Conservation (phyloP, 148 eudicot genomes). For the Pouteria glomerata region DNA sequence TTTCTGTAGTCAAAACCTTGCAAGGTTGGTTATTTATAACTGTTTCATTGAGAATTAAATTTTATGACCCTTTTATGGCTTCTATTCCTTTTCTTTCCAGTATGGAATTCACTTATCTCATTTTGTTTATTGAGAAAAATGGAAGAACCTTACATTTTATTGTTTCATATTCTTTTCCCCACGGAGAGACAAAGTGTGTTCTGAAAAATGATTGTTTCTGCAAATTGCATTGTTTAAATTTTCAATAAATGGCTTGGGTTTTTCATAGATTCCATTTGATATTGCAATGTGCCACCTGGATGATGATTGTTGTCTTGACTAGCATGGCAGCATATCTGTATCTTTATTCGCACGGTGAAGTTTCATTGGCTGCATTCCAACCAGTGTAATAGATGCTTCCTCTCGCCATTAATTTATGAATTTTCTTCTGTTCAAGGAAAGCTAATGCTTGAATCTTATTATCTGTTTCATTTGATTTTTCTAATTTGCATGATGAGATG, state of each 20-base stretch:
- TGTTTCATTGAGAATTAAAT: neutral
- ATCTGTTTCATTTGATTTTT: neutral
- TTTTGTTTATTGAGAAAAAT: neutral
- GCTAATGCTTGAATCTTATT: neutral
- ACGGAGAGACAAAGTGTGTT: neutral
- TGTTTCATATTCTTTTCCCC: neutral
- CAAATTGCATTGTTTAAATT: neutral
- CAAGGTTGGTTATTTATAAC: neutral
- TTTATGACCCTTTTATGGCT: neutral
- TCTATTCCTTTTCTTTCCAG: neutral
- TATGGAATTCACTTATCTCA: neutral
- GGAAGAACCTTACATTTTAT: neutral
- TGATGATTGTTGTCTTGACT: slow-evolving; percentile 93
- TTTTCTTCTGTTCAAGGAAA: neutral
- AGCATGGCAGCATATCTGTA: slow-evolving; percentile 99
- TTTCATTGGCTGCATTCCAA: slow-evolving; percentile 95
- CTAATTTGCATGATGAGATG: neutral
- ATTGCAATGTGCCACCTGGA: slow-evolving; percentile 97
- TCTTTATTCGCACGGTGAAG: slow-evolving; percentile 98
- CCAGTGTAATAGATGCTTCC: slow-evolving; percentile 99
- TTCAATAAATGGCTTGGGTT: neutral
- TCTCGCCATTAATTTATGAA: slow-evolving; percentile 17
- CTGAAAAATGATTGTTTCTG: neutral
- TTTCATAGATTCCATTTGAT: slow-evolving; percentile 12
- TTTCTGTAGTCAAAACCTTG: too few species aligned